Conservation (phyloP, 2,329 filamentous ascomycete species). For the Cladosporium sp. region DNA sequence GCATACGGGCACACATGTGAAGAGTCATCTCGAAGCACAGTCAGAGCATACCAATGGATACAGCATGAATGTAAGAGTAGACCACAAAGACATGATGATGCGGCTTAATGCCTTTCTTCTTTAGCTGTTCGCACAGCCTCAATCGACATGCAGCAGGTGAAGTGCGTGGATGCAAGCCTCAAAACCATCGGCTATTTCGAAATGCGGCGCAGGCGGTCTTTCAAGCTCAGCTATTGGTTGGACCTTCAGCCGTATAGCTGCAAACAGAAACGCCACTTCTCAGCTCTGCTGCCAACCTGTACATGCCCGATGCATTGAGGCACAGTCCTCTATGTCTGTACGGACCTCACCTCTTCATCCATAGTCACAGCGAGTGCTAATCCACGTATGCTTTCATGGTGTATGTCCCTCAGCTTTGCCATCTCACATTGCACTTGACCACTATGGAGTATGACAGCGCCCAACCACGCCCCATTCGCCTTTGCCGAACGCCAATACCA, state of each 20-base stretch:
- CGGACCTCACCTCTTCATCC: no score
- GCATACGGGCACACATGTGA: not conserved
- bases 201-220: not conserved
- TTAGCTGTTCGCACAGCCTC: slow-evolving; percentile 7
- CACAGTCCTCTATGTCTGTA: no score
- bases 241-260: not conserved
- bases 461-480: no score
- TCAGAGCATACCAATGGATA: slow-evolving; percentile 13
- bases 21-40: slow-evolving; percentile 10
- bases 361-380: no score
- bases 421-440: no score
- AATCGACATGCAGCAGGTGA: not conserved
- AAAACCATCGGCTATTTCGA: slow-evolving; percentile 2
- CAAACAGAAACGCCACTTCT: not conserved
- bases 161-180: slow-evolving; percentile 8
- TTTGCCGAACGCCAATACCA: no score
- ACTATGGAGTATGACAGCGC: no score
- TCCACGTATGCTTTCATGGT: no score
- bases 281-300: not conserved
- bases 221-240: not conserved
- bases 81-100: not conserved
- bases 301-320: no score
- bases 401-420: no score
- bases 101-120: not conserved
- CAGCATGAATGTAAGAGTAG: slow-evolving; percentile 7